Base-by-base conservation (phyloP, 345 rosid genomes). In the Sisymbrium altissimum region DNA sequence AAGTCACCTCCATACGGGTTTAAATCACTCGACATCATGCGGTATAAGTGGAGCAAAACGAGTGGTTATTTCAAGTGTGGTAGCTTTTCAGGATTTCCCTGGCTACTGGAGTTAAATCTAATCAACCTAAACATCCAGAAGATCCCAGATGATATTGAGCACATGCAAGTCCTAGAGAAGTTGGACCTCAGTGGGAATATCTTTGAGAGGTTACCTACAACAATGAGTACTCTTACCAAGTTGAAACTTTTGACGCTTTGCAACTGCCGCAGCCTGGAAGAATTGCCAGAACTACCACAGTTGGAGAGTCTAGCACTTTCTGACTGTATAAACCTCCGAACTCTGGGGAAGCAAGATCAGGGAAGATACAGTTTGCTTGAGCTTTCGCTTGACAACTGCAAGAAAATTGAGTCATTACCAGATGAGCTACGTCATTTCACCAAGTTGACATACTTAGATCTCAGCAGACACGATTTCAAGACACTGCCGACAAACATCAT, bases 11-110 rank as follows among this genome's bases (percentile, higher is more conserved):
- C 0, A 39, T 4, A 27, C 77, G 38, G 38, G 14, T 54, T 29
- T 54, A 54, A 54, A 54, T n/a, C n/a, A n/a, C n/a, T n/a, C n/a
- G n/a, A n/a, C 3, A 58, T 74, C 72, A 74, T 7, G 67, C 59
- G 72, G 53, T 74, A n/a, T n/a, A n/a, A n/a, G n/a, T n/a, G n/a
- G n/a, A n/a, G n/a, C n/a, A n/a, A n/a, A n/a, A n/a, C n/a, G n/a
- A n/a, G n/a, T n/a, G n/a, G n/a, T 57, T 17, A 36, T 0, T 73
- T 64, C 1, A 0, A 0, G 1, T 73, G 77, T 9, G n/a, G 9
- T 1, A 73, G 66, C 50, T 64, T 73, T 6, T 33, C 50, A 55
- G 39, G 5, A 1, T 73, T 64, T 15, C 2, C 55, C 7, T 9
- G 55, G 4, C 1, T 49, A 4, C 10, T 3, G 21, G 55, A 49